phyloP scores from a whole-genome alignment of 176 grass and related monocot species.

The Lolium multiflorum region DNA sequence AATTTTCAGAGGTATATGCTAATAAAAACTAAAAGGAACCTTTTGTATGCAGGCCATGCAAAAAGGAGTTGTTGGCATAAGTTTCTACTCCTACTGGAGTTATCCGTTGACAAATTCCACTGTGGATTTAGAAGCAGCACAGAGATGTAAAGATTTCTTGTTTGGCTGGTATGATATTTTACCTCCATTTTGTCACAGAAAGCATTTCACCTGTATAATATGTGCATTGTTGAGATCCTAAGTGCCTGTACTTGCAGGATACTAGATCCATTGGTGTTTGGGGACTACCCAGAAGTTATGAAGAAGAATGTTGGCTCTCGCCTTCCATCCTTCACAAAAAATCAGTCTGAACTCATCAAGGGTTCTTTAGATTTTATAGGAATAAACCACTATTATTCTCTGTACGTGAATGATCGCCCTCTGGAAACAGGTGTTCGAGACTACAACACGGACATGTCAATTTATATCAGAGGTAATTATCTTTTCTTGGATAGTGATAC shows the following conservation, averaged over 20 bases:
- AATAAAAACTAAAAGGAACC: not conserved
- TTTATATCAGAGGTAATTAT: not conserved
- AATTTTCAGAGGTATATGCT: not conserved
- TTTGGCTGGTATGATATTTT: constrained; percentile 58
- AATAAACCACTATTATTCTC: constrained; percentile 61
- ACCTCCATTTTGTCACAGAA: not conserved
- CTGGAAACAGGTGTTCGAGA: not conserved
- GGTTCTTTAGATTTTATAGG: constrained; percentile 64
- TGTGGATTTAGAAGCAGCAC: constrained; percentile 47
- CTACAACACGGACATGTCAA: not conserved
- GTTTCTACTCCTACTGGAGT: constrained; percentile 48
- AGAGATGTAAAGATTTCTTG: constrained; percentile 45
- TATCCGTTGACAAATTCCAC: constrained; percentile 59
- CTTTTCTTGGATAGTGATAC: not conserved
- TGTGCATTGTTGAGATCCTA: not conserved
- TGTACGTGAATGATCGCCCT: constrained; percentile 41
- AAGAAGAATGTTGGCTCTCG: constrained; percentile 47
- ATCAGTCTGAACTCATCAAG: constrained; percentile 51
- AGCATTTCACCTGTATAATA: not conserved
- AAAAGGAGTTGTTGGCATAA: constrained; percentile 60
- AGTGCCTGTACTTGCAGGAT: constrained; percentile 43
- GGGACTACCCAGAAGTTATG: constrained; percentile 62
- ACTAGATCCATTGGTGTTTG: constrained; percentile 49
- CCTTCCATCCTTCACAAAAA: constrained; percentile 47
- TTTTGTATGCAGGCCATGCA: constrained; percentile 39